Base-by-base conservation (phyloP, 2,329 filamentous ascomycete species). In the Cercospora brassicicola region DNA sequence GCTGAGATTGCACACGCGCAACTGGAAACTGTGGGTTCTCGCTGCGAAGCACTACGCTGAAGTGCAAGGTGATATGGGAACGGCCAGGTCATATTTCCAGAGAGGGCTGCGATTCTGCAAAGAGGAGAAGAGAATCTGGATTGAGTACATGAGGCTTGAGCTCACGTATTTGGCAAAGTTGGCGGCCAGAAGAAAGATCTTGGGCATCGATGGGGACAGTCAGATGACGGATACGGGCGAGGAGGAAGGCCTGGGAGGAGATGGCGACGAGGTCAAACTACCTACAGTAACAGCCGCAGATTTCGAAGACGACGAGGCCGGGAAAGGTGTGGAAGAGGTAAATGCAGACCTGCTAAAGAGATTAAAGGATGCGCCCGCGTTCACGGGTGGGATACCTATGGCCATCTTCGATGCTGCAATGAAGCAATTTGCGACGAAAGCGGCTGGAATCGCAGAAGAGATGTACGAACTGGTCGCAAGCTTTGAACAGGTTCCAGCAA, bases 331-430 rank as follows among this genome's bases (percentile, higher is more conserved):
- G 64, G 78, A 81, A 62, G 76, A 80, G 66, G 81, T 85, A 64
- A 82, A 88, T 74, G 72, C 83, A 70, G 79, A 82, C 73, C 84
- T 84, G 64, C 82, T 96, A 71, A 84, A 90, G 75, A 88, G 88
- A 69, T 81, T 91, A 15, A 86, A 86, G 42, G 83, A 85, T 66
- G 94, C 93, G 59, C 93, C 94, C 3, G 93, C 93, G 9, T 85
- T 97, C 71, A 92, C 91, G 68, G 95, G 95, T n/a, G 95, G 93
- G 15, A 97, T 99, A 73, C 94, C 95, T 1, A 87, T 93, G 65
- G 93, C 94, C 45, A 92, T 99, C 59, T 97, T 97, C 76, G 93
- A 97, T 75, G 88, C 92, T 23, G 90, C 93, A 5, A 89, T 89
- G 82, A 92, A 91, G 78, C 90, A 97, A 74, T 87, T 91, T 62